These are phyloP conservation scores for Yamadazyma sp. DNA, from an alignment of 1,139 yeast species.

Conservation along the genomic window DNA sequence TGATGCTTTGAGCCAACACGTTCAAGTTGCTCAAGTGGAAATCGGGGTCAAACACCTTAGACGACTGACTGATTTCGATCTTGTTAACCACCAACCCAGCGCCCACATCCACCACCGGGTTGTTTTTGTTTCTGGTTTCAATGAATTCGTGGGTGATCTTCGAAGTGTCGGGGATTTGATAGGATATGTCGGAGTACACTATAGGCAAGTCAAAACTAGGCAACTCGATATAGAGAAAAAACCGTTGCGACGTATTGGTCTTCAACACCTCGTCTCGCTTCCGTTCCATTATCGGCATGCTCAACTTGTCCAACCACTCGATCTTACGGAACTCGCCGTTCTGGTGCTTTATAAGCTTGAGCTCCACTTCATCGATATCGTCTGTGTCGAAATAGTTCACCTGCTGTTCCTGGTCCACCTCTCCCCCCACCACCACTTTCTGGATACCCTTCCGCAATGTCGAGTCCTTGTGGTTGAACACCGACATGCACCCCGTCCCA, in stretches of 20 bases:
- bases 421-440: constrained; percentile 27
- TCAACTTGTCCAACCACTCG: constrained; percentile 76
- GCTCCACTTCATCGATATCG: constrained; percentile 44
- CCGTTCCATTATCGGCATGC: constrained; percentile 48
- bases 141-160: constrained; percentile 10
- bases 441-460: constrained; percentile 40
- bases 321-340: constrained; percentile 62
- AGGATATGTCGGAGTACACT: constrained; percentile 64
- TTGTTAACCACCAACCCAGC: constrained; percentile 34
- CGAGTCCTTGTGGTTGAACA: constrained; percentile 48
- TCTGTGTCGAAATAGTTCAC: constrained; percentile 25
- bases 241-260: constrained; percentile 15
- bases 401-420: neutral
- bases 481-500: constrained; percentile 58
- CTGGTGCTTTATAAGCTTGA: constrained; percentile 61
- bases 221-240: constrained; percentile 64
- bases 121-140: constrained; percentile 6
- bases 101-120: constrained; percentile 11
- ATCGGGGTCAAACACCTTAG: constrained; percentile 42
- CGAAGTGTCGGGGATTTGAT: constrained; percentile 17
- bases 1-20: neutral
- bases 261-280: constrained; percentile 35
- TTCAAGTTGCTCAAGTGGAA: constrained; percentile 21
- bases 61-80: constrained; percentile 29
- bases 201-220: constrained; percentile 80